Base-by-base conservation (phyloP, 2,329 filamentous ascomycete genomes). In the Clonostachys byssicola region DNA sequence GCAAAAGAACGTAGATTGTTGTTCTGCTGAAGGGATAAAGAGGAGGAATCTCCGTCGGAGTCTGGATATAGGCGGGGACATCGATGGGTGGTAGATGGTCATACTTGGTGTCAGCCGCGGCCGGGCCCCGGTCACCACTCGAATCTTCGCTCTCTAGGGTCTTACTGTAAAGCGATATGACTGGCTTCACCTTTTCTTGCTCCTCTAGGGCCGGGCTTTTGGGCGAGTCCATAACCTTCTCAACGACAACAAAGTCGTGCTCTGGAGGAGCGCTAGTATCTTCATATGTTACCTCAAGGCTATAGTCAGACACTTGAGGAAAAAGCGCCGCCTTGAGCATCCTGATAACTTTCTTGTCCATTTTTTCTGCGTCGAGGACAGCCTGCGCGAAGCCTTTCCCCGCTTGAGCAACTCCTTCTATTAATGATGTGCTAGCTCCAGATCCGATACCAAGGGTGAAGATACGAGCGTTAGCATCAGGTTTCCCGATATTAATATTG, bases 321-420 rank as follows among this genome's bases (percentile, higher is more conserved):
- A 78, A 81, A 17, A 90, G n/a, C 0, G 85, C 81, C 0, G 79
- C 86, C 58, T 87, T 88, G 47, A 91, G 69, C 86, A 91, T 90
- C 3, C 86, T 76, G 4, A 90, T 74, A 1, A 89, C 75, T 58
- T 86, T 87, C 52, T 68, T 77, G 54, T 86, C 81, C 64, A 89
- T 78, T 56, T 83, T 81, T 59, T 90, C 86, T 2, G 67, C 6
- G 78, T 65, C 2, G n/a, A 70, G 71, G 0, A 89, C 84, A 0
- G 75, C 71, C 60, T 90, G 86, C 1, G 78, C 63, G 50, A 85
- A 82, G 4, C 80, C 80, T 17, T 75, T 74, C 2, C 80, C 80
- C 10, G 72, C 73, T 6, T 71, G 65, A 1, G 77, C 76, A 42
- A 79, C 66, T 1, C 79, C 77, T 46, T 82, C 75, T 6, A 83